Conservation (phyloP, 2,329 filamentous ascomycete species). For the Leptographium radiaticola region DNA sequence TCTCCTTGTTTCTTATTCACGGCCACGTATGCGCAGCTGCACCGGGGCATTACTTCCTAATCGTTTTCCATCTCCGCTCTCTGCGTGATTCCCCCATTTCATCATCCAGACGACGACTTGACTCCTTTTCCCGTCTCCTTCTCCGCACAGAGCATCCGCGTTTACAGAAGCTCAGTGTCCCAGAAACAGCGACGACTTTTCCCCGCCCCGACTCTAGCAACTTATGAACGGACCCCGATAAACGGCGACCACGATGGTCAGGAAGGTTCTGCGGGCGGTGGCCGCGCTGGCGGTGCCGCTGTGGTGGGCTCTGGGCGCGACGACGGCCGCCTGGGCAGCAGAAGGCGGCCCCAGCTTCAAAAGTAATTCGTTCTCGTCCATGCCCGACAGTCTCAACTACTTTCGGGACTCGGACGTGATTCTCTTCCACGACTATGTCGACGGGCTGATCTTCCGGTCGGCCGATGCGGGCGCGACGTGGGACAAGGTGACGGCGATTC, state of each 20-base stretch:
- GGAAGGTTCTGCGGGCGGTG: constrained; percentile 30
- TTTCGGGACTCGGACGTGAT: constrained; percentile 82
- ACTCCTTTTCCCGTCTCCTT: not conserved
- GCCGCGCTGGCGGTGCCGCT: constrained; percentile 38
- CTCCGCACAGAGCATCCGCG: too few species aligned
- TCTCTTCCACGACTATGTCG: constrained; percentile 55
- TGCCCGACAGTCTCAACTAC: constrained; percentile 64
- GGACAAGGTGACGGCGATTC: constrained; percentile 51
- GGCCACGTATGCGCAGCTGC: not conserved
- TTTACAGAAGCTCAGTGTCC: not conserved
- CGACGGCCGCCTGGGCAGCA: constrained; percentile 18
- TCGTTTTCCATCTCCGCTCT: not conserved
- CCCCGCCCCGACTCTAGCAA: not conserved
- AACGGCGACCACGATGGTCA: constrained; percentile 38
- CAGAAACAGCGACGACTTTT: not conserved
- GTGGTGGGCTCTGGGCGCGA: constrained; percentile 5
- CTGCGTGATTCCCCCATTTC: not conserved
- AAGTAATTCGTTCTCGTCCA: constrained; percentile 50
- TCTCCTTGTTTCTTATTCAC: not conserved
- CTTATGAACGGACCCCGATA: not conserved
- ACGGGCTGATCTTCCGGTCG: constrained; percentile 61
- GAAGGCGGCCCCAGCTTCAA: constrained; percentile 54
- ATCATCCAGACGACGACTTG: not conserved
- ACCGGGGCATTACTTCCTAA: too few species aligned
- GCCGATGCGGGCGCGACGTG: constrained; percentile 69